phyloP scores from a whole-genome alignment of 306 rosid species.

The Biancaea sappan region DNA sequence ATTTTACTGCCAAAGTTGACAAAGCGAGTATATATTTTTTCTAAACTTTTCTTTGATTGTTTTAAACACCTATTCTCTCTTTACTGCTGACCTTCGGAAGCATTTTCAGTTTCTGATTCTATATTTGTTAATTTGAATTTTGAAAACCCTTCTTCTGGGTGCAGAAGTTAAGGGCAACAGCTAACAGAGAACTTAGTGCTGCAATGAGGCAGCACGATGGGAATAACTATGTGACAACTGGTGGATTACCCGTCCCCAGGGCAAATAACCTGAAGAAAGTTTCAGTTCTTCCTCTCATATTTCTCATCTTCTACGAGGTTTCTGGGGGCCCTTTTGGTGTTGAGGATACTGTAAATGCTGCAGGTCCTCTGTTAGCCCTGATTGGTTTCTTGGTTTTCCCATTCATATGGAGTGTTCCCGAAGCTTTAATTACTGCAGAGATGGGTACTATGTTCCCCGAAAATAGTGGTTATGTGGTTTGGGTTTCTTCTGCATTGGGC shows the following conservation, averaged over 20 bases:
- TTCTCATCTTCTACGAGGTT: slow-evolving; percentile 94
- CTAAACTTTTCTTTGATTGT: neutral
- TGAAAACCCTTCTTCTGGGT: slow-evolving; percentile 24
- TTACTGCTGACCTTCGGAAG: neutral
- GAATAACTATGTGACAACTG: slow-evolving; percentile 46
- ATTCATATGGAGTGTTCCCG: slow-evolving; percentile 91
- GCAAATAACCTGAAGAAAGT: slow-evolving; percentile 55
- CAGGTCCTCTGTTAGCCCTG: slow-evolving; percentile 89
- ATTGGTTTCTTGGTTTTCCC: slow-evolving; percentile 82
- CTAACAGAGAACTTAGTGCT: slow-evolving; percentile 42
- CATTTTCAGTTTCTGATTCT: neutral
- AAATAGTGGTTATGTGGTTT: slow-evolving; percentile 87
- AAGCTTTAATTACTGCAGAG: slow-evolving; percentile 89
- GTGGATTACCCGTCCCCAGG: slow-evolving; percentile 52
- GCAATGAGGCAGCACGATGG: slow-evolving; percentile 58
- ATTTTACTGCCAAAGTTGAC: slow-evolving; percentile 1
- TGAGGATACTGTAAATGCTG: slow-evolving; percentile 86
- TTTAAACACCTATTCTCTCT: neutral
- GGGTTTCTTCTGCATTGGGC: slow-evolving; percentile 92
- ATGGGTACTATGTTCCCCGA: slow-evolving; percentile 99
- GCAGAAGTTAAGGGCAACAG: slow-evolving; percentile 62
- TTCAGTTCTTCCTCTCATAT: slow-evolving; percentile 79
- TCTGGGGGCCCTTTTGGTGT: slow-evolving; percentile 96
- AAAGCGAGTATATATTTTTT: neutral
- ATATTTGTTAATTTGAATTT: slow-evolving; percentile 4